Evolutionary conservation across 768 basidiomycete genomes (phyloP), one percentile per base, ranked within the genome.

Genomic region (Russula virescens): DNA sequence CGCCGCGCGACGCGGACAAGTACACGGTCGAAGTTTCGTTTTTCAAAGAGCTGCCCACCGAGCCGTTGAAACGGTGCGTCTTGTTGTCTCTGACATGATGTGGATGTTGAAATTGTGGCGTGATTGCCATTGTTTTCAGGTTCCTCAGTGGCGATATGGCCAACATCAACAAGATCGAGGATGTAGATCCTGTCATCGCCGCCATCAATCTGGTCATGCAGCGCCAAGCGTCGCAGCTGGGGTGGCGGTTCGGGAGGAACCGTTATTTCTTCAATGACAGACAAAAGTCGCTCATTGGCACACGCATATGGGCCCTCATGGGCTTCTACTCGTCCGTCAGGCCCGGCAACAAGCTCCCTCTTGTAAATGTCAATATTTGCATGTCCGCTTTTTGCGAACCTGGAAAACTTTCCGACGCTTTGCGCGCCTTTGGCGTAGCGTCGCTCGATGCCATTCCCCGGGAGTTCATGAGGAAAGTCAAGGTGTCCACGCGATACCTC

Each of bases 191-290:
- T 0, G 66, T 83, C 18, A 74, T 89, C 5, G 78, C 87, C 10
- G 86, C 86, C 3, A 69, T 89, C 52, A 88, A 90, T 68, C 73
- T 89, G 25, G 75, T 89, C 55, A 72, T 88, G 6, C 80, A 83
- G 52, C 78, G 84, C 53, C 77, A 81, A 66, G 80, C 85, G 16
- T 78, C 79, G 67, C 74, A 80, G 35, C 74, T 78, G 1, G 86
- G 83, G 9, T 77, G 84, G n/a, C 80, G 83, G 69, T 83, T 88
- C 13, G 86, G 87, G 1, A 75, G 81, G 55, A 85, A 86, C 63
- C 79, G 83, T 14, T 88, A 83, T 71, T 89, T 89, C 74, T 87
- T 87, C 75, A 71, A 71, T 5, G 61, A 71, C 8, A 59, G 59
- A 0, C 58, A 68, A 1, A 57, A 66, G 19, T 43, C 67, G 46